Base-by-base conservation (phyloP, 129 eudicot genomes). In the Helichrysum umbraculigerum region DNA sequence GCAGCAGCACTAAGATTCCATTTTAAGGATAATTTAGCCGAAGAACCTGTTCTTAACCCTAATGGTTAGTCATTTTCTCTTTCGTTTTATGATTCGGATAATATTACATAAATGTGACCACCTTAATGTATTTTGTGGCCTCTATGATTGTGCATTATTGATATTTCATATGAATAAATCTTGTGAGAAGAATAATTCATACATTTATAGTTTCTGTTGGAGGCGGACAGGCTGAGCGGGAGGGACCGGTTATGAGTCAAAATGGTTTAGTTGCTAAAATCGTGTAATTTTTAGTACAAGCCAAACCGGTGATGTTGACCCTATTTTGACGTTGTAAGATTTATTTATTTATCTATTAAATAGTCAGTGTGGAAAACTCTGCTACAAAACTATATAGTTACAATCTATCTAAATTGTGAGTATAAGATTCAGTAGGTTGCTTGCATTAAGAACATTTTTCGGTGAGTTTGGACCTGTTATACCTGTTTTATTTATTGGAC, bases 1-100 rank as follows among this genome's bases (percentile, higher is more conserved):
- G 83, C 83, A 34, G 97, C 96, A 66, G 98, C 96, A 60, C 70
- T 91, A 71, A 83, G 91, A 78, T 74, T 76, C 68, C 79, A 86
- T 74, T 83, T 68, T 3, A 86, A 79, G 83, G 84, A 77, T 30
- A 71, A 74, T 60, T 39, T 72, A 52, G 33, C 82, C 22, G 86
- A 81, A 78, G 96, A 84, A 79, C 57, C 80, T 58, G 39, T 65
- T 78, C 80, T 85, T 37, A 81, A 78, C 70, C 78, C 84, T 72
- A 51, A 76, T 60, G 97, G 98, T 88, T 82, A 88, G 80, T 32
- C 61, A 52, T 16, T 61, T 61, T 17, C 32, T 50, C 42, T 70
- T 56, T 19, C 15, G 14, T 22, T 77, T 30, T 67, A 21, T 28
- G 21, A 28, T 12, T 3, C 2, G n/a, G 35, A 37, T 67, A 32